phyloP scores from a whole-genome alignment of 306 rosid species.

The Prunus padus region DNA sequence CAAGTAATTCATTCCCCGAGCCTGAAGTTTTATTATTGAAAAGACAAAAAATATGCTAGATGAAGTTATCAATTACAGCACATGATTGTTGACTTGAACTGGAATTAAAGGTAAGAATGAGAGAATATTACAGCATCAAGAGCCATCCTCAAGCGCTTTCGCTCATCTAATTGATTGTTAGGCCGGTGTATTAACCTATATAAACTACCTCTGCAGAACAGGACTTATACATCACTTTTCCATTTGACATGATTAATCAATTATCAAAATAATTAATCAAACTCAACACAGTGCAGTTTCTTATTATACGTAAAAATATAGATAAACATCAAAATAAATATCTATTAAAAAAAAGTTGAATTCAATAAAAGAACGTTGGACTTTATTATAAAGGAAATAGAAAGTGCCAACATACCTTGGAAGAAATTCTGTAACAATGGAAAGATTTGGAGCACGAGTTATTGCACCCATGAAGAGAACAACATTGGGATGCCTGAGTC shows the following conservation, averaged over 20 bases:
- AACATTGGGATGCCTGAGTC: constrained; percentile 92
- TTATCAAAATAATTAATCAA: constrained; percentile 9
- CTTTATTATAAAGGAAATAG: constrained; percentile 9
- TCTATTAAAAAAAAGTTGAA: not conserved
- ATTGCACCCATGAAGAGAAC: constrained; percentile 99
- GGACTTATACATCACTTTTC: constrained; percentile 36
- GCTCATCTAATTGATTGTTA: constrained; percentile 84
- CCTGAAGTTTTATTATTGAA: constrained; percentile 48
- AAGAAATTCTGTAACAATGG: constrained; percentile 90
- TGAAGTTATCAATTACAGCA: constrained; percentile 12
- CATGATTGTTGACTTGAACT: constrained; percentile 16
- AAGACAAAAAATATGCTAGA: constrained; percentile 14
- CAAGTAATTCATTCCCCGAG: constrained; percentile 96
- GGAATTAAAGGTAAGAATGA: constrained; percentile 21
- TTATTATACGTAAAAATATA: not conserved
- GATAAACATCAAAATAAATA: constrained; percentile 6
- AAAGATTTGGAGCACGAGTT: constrained; percentile 84
- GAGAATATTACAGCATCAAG: constrained; percentile 75
- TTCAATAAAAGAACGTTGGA: not conserved
- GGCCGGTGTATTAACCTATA: constrained; percentile 89
- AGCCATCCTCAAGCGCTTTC: constrained; percentile 89
- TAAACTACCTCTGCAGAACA: constrained; percentile 89
- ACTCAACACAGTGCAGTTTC: constrained; percentile 6
- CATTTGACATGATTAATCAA: constrained; percentile 17
- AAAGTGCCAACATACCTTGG: constrained; percentile 65